These are phyloP conservation scores for Gillenia trifoliata DNA, from an alignment of 306 rosid species.

Conservation along the genomic window DNA sequence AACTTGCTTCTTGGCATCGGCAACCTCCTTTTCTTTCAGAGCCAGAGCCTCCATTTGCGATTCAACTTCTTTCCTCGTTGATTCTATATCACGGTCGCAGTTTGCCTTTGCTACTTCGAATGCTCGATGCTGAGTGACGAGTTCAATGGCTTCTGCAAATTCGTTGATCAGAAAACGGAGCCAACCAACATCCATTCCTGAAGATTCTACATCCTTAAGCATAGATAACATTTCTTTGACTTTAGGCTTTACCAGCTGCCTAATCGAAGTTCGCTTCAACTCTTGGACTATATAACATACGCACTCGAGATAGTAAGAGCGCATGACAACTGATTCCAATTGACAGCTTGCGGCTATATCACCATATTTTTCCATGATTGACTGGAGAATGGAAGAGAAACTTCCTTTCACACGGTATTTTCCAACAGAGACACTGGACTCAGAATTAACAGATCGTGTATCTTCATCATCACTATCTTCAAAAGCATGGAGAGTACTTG, in stretches of 20 bases:
- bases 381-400: slow-evolving; percentile 50
- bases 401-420: slow-evolving; percentile 60
- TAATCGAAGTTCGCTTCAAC: slow-evolving; percentile 38
- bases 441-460: slow-evolving; percentile 39
- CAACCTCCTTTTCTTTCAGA: slow-evolving; percentile 57
- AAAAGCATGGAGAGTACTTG: slow-evolving; percentile 25
- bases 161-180: slow-evolving; percentile 44
- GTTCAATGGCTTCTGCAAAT: slow-evolving; percentile 42
- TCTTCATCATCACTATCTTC: slow-evolving; percentile 65
- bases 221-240: slow-evolving; percentile 60
- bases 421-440: slow-evolving; percentile 59
- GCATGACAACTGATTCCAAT: slow-evolving; percentile 67
- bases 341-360: slow-evolving; percentile 71
- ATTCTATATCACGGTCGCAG: slow-evolving; percentile 42
- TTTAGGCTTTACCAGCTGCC: slow-evolving; percentile 50
- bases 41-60: slow-evolving; percentile 46
- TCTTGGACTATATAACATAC: slow-evolving; percentile 80
- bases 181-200: slow-evolving; percentile 64
- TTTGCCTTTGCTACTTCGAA: slow-evolving; percentile 39
- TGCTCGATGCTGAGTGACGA: slow-evolving; percentile 35
- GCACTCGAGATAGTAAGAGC: slow-evolving; percentile 74
- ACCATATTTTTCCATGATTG: slow-evolving; percentile 62
- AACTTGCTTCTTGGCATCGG: slow-evolving; percentile 38
- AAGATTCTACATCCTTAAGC: slow-evolving; percentile 80
- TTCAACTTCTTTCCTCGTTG: slow-evolving; percentile 47